A percentile compares a stretch with the other conserved stretches of the same genome.
Evolutionary conservation across 2,329 filamentous ascomycete genomes (phyloP).

Genomic region (Fusarium sp.): DNA sequence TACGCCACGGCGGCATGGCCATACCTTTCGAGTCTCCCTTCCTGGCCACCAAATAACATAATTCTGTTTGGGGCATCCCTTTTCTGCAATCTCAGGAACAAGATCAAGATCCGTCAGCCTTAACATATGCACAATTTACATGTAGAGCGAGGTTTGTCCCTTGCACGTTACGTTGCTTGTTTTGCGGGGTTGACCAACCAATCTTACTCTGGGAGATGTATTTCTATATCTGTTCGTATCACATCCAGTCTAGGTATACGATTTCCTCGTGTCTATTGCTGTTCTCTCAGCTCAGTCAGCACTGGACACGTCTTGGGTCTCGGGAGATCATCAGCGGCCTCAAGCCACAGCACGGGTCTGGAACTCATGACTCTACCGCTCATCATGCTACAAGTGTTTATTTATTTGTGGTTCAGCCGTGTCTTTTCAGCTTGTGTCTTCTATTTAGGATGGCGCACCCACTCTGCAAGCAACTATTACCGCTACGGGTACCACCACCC

Average conservation of each 20-base stretch:
- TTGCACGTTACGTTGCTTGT: slow-evolving; percentile 17
- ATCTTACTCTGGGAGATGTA: slow-evolving; percentile 20
- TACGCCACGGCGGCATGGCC: slow-evolving; percentile 39
- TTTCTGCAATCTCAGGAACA: slow-evolving; percentile 25
- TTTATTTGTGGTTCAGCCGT: slow-evolving; percentile 5
- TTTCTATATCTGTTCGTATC: slow-evolving; percentile 27
- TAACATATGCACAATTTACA: not conserved
- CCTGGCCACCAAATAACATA: slow-evolving; percentile 7
- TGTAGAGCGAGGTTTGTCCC: slow-evolving; percentile 23
- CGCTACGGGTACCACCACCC: slow-evolving; percentile 40
- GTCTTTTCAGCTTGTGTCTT: slow-evolving; percentile 35
- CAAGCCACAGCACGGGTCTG: slow-evolving; percentile 29
- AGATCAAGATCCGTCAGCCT: slow-evolving; percentile 16
- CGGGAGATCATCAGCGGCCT: slow-evolving; percentile 31
- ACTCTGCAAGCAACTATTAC: slow-evolving; percentile 15
- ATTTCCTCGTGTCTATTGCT: slow-evolving; percentile 37
- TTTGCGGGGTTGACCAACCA: slow-evolving; percentile 12
- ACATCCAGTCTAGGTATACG: slow-evolving; percentile 18
- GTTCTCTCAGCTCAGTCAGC: slow-evolving; percentile 21
- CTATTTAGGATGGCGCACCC: slow-evolving; percentile 11
- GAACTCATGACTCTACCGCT: slow-evolving; percentile 9
- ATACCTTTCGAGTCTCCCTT: slow-evolving; percentile 39
- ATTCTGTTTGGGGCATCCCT: slow-evolving; percentile 26
- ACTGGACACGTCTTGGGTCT: slow-evolving; percentile 28
- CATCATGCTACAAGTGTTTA: slow-evolving; percentile 19